Base-by-base conservation (phyloP, 331 rosid genomes). In the Rhamnella rubrinervis region DNA sequence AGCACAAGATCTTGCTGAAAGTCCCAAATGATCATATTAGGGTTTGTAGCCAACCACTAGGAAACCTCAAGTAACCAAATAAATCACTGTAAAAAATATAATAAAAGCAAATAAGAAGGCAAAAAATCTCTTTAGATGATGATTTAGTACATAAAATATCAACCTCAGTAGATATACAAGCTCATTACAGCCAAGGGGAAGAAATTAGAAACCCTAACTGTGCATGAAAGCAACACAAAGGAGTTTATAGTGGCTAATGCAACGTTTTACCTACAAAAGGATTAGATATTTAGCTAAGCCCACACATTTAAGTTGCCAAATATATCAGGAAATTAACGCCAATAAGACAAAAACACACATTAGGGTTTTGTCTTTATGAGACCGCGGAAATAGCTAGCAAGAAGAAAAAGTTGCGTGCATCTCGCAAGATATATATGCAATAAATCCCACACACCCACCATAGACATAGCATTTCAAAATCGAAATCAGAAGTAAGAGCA, bases 111-210 rank as follows among this genome's bases (percentile, higher is more conserved):
- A 67, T 23, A 4, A 73, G 39, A 75, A 66, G 51, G 17, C 67
- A 47, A 17, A 35, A 68, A 51, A 74, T 26, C 76, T 17, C 52
- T 63, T 70, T 12, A 71, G 18, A 71, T 59, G 44, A 61, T 67
- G 38, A 60, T 74, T 73, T 38, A 57, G 40, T 84, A 81, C 97
- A 89, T 89, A 86, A 89, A 88, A 91, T 91, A 80, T 80, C 77
- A 74, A 74, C 13, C 20, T 25, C 44, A 8, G 21, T 49, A 5
- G 56, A 55, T 55, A 75, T 20, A 74, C 66, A 71, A 75, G 80
- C 37, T 65, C 44, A 67, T 38, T 5, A 18, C 37, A 46, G 28
- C 40, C 28, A 47, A 58, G 37, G 41, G 49, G 35, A 55, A 26
- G 14, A 50, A 67, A 50, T 49, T 18, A 56, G 16, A 85, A 91